Evolutionary conservation across 179 eudicot species (phyloP), one percentile per base, ranked within the genome.

Genomic region (Silene coronaria): DNA sequence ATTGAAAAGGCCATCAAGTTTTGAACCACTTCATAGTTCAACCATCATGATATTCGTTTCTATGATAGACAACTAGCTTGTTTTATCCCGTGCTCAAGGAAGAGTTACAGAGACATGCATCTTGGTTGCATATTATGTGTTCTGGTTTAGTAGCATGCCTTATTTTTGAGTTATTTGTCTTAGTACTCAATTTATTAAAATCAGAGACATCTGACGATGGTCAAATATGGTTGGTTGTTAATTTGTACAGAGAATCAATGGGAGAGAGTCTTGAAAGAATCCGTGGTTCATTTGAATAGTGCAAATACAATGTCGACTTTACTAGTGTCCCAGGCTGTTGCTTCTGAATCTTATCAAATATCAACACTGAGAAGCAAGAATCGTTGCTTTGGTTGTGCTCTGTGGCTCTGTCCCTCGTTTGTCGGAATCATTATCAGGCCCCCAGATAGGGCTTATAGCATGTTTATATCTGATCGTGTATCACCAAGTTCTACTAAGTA

Each of bases 251-350:
- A 80, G 79, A 77, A 70, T 88, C 91, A 61, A 78, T 80, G 68
- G 93, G 93, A 60, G 93, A 89, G 84, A 87, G 91, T 80, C 57
- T 89, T 67, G 89, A 82, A 28, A 84, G 85, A 34, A 71, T 89
- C 67, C 76, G 55, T 73, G 89, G 89, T 75, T 74, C 87, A 48
- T 85, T 89, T 38, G 81, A 74, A 27, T 72, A 73, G 34, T 83
- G 72, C 60, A 32, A 26, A 22, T 10, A 19, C 66, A 46, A 68
- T 30, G 30, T 34, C 22, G 26, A 73, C 67, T 23, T 10, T 14
- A 23, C 22, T 16, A 14, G 30, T 7, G 19, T 30, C 9, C 5
- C 45, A 57, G 26, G 46, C 21, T 72, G 48, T 26, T 30, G 51
- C 28, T 72, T 19, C 42, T 71, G 62, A 71, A 53, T 9, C 24